These are phyloP conservation scores for Hygrophila difformis DNA, from an alignment of 257 asterid species.

Conservation along the genomic window DNA sequence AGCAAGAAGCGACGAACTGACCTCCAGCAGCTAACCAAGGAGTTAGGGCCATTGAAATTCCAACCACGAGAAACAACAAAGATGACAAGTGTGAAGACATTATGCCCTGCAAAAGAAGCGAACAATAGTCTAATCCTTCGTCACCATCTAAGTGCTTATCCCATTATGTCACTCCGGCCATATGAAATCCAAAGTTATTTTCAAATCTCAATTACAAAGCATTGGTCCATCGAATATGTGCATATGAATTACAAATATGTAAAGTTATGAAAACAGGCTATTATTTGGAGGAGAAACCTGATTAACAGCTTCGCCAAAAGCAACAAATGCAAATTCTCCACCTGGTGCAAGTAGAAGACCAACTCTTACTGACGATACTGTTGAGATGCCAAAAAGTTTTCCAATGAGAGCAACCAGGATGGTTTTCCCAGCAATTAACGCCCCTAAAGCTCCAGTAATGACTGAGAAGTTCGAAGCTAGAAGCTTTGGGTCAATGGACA, in stretches of 20 bases:
- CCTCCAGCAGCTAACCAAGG: constrained; percentile 99
- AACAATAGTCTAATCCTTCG: neutral
- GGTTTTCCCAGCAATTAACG: constrained; percentile 84
- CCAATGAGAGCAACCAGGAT: constrained; percentile 84
- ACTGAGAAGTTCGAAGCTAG: constrained; percentile 89
- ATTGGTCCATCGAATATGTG: no score
- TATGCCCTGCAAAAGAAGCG: constrained; percentile 60
- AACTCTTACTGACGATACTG: constrained; percentile 83
- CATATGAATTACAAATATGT: no score
- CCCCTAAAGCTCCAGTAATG: constrained; percentile 69
- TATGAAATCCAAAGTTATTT: no score
- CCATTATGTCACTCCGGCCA: no score
- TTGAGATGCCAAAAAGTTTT: constrained; percentile 73
- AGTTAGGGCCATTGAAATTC: constrained; percentile 95
- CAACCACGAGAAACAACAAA: constrained; percentile 91
- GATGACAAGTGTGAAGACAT: constrained; percentile 89
- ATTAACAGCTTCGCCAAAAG: constrained; percentile 99
- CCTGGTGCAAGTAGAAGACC: constrained; percentile 99
- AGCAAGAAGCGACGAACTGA: constrained; percentile 92
- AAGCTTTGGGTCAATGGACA: constrained; percentile 98
- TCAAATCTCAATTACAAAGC: no score
- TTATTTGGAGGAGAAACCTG: constrained; percentile 40
- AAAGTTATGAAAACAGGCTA: no score
- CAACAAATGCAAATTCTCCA: constrained; percentile 98
- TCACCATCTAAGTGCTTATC: no score